Conservation (phyloP, 2,329 filamentous ascomycete species). For the Pseudocercospora musae region DNA sequence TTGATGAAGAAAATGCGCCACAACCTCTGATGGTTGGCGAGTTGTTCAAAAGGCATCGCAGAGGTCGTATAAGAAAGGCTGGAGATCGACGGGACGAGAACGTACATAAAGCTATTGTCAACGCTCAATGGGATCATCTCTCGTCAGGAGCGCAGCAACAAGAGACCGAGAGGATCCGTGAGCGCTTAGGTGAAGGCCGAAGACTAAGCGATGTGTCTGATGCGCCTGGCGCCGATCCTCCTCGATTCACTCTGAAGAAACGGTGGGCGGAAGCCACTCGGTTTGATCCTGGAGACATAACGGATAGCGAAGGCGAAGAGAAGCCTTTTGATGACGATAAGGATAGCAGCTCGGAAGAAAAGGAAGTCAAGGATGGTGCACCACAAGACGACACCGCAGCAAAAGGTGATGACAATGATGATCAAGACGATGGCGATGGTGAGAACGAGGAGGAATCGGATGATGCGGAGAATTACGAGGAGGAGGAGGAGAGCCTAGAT, state of each 20-base stretch:
- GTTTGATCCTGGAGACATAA: background rate
- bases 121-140: background rate
- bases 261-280: too few species aligned
- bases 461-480: background rate
- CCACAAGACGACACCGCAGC: background rate
- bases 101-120: background rate
- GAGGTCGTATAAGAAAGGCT: background rate
- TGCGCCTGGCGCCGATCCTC: background rate
- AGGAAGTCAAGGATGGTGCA: background rate
- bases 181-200: background rate
- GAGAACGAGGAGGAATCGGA: background rate
- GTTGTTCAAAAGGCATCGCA: slow-evolving; percentile 1
- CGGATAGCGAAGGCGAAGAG: background rate
- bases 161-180: background rate
- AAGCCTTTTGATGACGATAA: background rate
- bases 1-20: background rate
- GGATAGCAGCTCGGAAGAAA: background rate
- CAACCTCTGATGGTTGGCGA: background rate
- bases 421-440: background rate
- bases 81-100: background rate
- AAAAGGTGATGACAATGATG: background rate
- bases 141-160: background rate
- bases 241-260: background rate
- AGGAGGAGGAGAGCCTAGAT: background rate
- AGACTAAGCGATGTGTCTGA: background rate